Conservation (phyloP, 2,329 filamentous ascomycete genomes). For the Xylariales sp. region DNA sequence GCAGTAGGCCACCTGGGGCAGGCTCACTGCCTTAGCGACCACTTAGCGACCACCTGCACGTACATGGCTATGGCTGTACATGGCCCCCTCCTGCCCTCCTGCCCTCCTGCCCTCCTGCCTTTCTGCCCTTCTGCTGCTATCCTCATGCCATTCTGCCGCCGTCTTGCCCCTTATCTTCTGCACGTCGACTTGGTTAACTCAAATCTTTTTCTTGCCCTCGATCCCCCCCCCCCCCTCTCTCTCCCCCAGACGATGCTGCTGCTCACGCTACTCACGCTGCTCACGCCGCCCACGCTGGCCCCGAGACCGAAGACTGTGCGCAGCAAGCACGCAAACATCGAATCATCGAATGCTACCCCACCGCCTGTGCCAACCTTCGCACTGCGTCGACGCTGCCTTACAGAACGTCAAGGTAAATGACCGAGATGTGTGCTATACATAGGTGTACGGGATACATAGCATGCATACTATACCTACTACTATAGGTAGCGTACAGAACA, state of each 20-base stretch:
- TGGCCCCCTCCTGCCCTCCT: too few species aligned
- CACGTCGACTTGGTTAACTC: conserved; percentile 27
- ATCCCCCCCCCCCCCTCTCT: neutral
- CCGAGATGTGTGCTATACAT: conserved; percentile 19
- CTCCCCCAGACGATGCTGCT: neutral
- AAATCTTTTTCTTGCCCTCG: conserved; percentile 18
- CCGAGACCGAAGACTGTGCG: conserved; percentile 1
- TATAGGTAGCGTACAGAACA: neutral
- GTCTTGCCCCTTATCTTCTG: conserved; percentile 31
- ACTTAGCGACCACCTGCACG: neutral
- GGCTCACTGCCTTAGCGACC: neutral
- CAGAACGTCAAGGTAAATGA: conserved; percentile 21
- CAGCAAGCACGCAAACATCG: conserved; percentile 15
- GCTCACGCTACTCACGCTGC: too few species aligned
- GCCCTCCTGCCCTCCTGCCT: conserved; percentile 12
- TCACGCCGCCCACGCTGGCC: neutral
- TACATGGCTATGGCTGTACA: conserved; percentile 4
- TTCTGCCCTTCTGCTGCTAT: conserved; percentile 10
- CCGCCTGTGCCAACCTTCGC: conserved; percentile 24
- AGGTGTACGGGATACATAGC: neutral
- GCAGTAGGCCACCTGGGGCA: conserved; percentile 10
- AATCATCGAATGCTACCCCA: conserved; percentile 19
- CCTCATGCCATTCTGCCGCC: conserved; percentile 4
- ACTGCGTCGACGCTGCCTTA: conserved; percentile 29
- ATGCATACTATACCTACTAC: neutral